Percentiles rank a stretch among this genome's conserved stretches.
phyloP scores from a whole-genome alignment of 495 filamentous ascomycete species.

The Podospora tetraspora region DNA sequence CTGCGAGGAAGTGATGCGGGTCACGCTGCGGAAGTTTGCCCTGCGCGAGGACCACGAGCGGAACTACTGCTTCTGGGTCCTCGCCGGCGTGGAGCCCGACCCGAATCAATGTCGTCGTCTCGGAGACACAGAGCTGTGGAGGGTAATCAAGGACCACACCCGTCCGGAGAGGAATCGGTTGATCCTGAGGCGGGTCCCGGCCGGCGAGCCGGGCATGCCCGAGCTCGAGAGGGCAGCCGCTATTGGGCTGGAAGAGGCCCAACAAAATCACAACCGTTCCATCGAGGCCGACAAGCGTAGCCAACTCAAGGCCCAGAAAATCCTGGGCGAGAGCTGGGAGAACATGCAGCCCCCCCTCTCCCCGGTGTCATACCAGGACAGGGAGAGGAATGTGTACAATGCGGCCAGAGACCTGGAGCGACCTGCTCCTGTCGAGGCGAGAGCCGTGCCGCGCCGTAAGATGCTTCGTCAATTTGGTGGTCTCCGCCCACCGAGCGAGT shows the following conservation, averaged over 20 bases:
- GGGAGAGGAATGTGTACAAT: constrained; percentile 59
- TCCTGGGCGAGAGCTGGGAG: constrained; percentile 79
- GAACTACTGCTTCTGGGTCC: constrained; percentile 76
- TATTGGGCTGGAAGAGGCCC: constrained; percentile 74
- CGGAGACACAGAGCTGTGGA: constrained; percentile 77
- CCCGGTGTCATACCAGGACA: constrained; percentile 60
- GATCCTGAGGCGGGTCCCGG: constrained; percentile 83
- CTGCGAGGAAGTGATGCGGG: constrained; percentile 81
- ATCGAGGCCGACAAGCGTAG: constrained; percentile 60
- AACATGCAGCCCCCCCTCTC: constrained; percentile 75
- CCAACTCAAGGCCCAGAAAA: constrained; percentile 71
- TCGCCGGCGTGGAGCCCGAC: constrained; percentile 78
- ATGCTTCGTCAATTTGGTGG: constrained; percentile 71
- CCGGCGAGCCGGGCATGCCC: constrained; percentile 73
- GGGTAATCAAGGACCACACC: constrained; percentile 68
- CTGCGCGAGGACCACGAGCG: constrained; percentile 69
- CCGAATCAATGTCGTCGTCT: constrained; percentile 71
- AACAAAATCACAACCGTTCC: constrained; percentile 64
- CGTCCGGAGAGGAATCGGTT: constrained; percentile 81
- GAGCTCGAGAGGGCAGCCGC: constrained; percentile 77
- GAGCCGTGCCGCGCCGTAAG: constrained; percentile 53
- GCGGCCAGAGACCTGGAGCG: constrained; percentile 55
- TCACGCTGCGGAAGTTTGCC: constrained; percentile 75
- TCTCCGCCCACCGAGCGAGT: constrained; percentile 85
- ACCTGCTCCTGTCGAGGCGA: constrained; percentile 48